These are phyloP conservation scores for Ophiostoma sp. DNA, from an alignment of 2,329 filamentous ascomycete genomes.

Conservation along the genomic window DNA sequence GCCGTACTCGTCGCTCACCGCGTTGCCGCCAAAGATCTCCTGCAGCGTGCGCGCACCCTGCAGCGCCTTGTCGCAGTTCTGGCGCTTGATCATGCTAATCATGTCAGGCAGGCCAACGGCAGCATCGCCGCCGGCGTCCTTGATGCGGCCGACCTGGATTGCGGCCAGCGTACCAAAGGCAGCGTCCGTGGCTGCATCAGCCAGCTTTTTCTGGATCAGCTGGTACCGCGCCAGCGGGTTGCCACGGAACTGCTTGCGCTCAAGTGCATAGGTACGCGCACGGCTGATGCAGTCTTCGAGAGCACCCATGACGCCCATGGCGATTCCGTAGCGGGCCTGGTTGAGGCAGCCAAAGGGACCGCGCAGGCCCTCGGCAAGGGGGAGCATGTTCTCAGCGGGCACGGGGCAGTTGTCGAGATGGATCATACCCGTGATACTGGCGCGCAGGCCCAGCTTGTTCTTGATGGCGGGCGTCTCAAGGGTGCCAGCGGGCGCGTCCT, in stretches of 20 bases:
- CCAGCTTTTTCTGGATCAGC: slow-evolving; percentile 95
- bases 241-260: slow-evolving; percentile 92
- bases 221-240: slow-evolving; percentile 96
- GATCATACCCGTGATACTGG: slow-evolving; percentile 97
- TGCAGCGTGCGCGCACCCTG: slow-evolving; percentile 77
- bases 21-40: slow-evolving; percentile 96
- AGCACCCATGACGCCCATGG: slow-evolving; percentile 89
- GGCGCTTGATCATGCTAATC: slow-evolving; percentile 94
- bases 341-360: slow-evolving; percentile 95
- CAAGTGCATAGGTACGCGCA: slow-evolving; percentile 82
- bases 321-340: slow-evolving; percentile 88
- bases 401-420: slow-evolving; percentile 90
- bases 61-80: slow-evolving; percentile 92
- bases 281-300: slow-evolving; percentile 86
- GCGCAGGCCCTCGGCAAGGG: slow-evolving; percentile 77
- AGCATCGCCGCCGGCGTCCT: slow-evolving; percentile 88
- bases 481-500: slow-evolving; percentile 80
- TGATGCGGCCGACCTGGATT: slow-evolving; percentile 86
- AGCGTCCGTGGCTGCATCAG: slow-evolving; percentile 87
- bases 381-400: slow-evolving; percentile 89
- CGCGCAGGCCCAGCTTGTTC: slow-evolving; percentile 91
- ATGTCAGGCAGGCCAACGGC: slow-evolving; percentile 81
- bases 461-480: slow-evolving; percentile 90
- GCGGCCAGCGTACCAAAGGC: slow-evolving; percentile 88
- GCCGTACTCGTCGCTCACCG: slow-evolving; percentile 94